phyloP scores from a whole-genome alignment of 1,284 basidiomycete species.

The Cryptococcus hybrid region DNA sequence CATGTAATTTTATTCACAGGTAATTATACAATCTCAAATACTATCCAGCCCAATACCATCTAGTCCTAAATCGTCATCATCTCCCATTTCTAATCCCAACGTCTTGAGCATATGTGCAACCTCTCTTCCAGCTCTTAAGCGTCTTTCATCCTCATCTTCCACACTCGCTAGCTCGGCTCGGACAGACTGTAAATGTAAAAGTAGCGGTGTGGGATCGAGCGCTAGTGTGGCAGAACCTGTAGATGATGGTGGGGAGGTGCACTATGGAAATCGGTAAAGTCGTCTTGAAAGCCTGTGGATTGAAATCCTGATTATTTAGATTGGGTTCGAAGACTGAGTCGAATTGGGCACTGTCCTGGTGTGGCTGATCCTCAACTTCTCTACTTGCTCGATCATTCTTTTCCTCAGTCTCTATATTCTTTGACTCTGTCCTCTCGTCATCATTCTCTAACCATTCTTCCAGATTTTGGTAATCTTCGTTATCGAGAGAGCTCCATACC shows the following conservation, averaged over 20 bases:
- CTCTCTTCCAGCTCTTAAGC: conserved; percentile 37
- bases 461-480: conserved; percentile 37
- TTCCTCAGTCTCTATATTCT: not conserved
- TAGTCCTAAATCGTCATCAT: conserved; percentile 19
- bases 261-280: conserved; percentile 33
- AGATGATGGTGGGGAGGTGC: conserved; percentile 5
- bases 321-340: not conserved
- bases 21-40: no score
- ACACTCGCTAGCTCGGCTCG: conserved; percentile 37
- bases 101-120: conserved; percentile 36
- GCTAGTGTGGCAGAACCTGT: conserved; percentile 8
- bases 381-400: not conserved
- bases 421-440: not conserved
- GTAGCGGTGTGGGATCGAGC: conserved; percentile 42
- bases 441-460: conserved; percentile 34
- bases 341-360: not conserved
- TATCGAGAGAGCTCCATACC: conserved; percentile 5
- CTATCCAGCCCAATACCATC: conserved; percentile 8
- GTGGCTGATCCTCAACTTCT: not conserved
- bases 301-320: no score
- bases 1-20: no score
- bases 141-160: conserved; percentile 38
- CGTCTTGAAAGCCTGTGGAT: conserved; percentile 31
- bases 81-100: conserved; percentile 19
- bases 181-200: conserved; percentile 40